Evolutionary conservation across 495 filamentous ascomycete species (phyloP), one percentile per base, ranked within the genome.

Genomic region (Penicillium soppii): DNA sequence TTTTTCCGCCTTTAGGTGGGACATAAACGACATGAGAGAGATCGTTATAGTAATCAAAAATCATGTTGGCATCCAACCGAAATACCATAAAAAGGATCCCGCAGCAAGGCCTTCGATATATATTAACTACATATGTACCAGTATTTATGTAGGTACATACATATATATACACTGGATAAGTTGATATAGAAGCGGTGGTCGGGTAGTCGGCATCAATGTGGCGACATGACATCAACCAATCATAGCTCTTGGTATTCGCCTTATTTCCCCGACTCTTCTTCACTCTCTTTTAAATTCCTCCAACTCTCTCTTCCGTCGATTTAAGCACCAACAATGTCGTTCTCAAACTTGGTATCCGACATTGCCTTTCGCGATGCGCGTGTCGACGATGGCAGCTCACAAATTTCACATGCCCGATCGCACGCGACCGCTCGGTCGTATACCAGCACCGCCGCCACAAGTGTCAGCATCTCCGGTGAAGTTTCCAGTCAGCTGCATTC

Each of bases 401-500:
- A 87, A 59, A 73, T 90, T 53, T 94, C 90, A 4, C 79, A 79
- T 50, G 83, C 85, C 44, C 85, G 79, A 62, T 92, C 89, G 8
- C 47, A 66, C 26, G 57, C 85, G 7, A 79, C 82, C 53, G 84
- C 86, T 51, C 83, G 83, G 60, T 95, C 90, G 10, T 90, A 92
- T 67, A 77, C 89, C 49, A 92, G 89, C 73, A 96, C 91, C 13
- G 79, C 88, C 23, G 91, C 91, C n/a, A 96, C 91, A 9, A 95
- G 89, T 70, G 90, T 95, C 38, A 94, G 89, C 82, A 91, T 96
- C 54, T 80, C 86, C 8, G 91, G 91, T 21, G 90, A 96, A 57
- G 95, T 98, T 55, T 88, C 89, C 9, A 96, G 91, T 63, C 94
- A 97, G 63, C 80, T 98, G 22, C 94, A 98, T 69, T 87, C 91